Percentiles rank a stretch among this genome's conserved stretches.
Evolutionary conservation across 306 rosid species (phyloP).

Genomic region (Cicer bijugum): DNA sequence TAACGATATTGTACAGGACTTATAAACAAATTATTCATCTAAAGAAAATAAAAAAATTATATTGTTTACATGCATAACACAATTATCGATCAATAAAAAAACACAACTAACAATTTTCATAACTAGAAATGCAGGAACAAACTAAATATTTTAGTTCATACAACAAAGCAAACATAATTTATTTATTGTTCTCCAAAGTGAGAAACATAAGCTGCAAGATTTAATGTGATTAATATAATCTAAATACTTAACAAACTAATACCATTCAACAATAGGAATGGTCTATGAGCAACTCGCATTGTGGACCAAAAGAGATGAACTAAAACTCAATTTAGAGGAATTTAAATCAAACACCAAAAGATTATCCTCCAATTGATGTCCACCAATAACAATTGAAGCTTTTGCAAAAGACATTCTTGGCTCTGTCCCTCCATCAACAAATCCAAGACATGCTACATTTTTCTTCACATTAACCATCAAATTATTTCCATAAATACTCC

Average conservation of each 20-base stretch:
- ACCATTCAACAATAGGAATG: not conserved
- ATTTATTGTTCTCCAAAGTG: not conserved
- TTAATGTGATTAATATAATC: not conserved
- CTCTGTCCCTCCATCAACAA: constrained; percentile 49
- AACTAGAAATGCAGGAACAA: not conserved
- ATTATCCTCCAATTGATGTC: constrained; percentile 45
- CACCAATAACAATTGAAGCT: constrained; percentile 47
- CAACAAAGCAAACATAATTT: not conserved
- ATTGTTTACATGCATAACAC: too few species aligned
- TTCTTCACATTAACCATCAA: constrained; percentile 46
- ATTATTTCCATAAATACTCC: constrained; percentile 47
- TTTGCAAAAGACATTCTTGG: constrained; percentile 32
- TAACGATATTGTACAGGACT: too few species aligned
- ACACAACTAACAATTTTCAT: too few species aligned
- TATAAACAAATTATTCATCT: too few species aligned
- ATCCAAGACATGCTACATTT: constrained; percentile 50
- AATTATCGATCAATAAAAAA: too few species aligned
- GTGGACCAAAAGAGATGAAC: constrained; percentile 46
- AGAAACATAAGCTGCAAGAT: not conserved
- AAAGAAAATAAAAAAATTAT: too few species aligned
- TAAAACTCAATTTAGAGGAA: constrained; percentile 43
- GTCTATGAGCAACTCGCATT: constrained; percentile 36
- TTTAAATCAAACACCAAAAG: constrained; percentile 47
- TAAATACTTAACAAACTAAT: not conserved
- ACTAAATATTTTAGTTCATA: not conserved